Base-by-base conservation (phyloP, 2,329 filamentous ascomycete genomes). In the Colletotrichum orbiculare region DNA sequence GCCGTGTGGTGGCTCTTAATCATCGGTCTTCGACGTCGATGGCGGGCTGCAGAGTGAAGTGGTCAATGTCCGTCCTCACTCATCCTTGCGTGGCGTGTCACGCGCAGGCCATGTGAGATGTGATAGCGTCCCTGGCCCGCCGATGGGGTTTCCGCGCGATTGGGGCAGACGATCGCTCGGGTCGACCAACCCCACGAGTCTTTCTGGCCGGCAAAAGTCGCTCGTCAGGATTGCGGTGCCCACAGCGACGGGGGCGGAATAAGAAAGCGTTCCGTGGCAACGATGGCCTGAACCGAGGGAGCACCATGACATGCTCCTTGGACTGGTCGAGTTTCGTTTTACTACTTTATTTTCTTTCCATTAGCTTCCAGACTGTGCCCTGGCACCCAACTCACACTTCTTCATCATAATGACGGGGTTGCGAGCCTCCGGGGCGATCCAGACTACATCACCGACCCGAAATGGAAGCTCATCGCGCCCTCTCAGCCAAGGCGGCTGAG, bases 91-190 rank as follows among this genome's bases (percentile, higher is more conserved):
- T 52, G 52, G 58, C 58, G 58, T 53, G 41, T 62, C 62, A 65
- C 48, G 52, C 58, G 58, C n/a, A 37, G 37, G 11, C 38, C 17
- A 34, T 53, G 13, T 56, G 62, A 65, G 46, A 62, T 62, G 25
- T 65, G 62, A 62, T 42, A 47, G 37, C 42, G 46, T 46, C 35
- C 45, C 25, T 25, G 46, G 15, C 7, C 9, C 17, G 43, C 43
- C 45, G 46, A 61, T 56, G 52, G 59, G 55, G 61, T 60, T 46
- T 62, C 52, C 62, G 52, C 58, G 41, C 62, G 52, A 56, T 56
- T 62, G 57, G 62, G 58, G 46, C 41, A n/a, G 48, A 11, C 58
- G 62, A 65, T 65, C 62, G 46, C 17, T 52, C 62, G 57, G 57
- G 62, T 50, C 12, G 11, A 65, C 52, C 53, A 62, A 58, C 62